Evolutionary conservation across 1,139 yeast genomes (phyloP), one percentile per base, ranked within the genome.

Genomic region (Scheffersomyces lignicola): DNA sequence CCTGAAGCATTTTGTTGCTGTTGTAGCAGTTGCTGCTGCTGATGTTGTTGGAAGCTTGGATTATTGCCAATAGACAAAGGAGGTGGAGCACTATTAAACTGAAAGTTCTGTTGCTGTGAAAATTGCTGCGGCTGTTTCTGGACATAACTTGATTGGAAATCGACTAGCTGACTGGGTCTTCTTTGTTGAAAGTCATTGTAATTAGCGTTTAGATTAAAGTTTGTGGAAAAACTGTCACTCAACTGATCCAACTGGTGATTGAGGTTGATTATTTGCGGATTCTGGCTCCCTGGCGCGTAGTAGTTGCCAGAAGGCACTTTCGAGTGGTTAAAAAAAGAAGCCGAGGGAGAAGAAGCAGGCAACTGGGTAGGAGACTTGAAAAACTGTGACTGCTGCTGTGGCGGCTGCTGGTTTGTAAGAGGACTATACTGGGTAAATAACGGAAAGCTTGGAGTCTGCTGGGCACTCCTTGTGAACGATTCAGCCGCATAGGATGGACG

Each of bases 401-500:
- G 31, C n/a, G 18, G 24, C 16, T 14, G 22, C 27, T 23, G 35
- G 15, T 11, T 24, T n/a, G 31, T 10, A 13, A 13, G 18, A 15
- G 40, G 28, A 24, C 13, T 23, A n/a, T 6, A n/a, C 20, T 29
- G 38, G 20, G 33, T 38, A 12, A 31, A 27, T 17, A 26, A 26
- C n/a, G 29, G 29, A 10, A 26, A 26, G 10, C 21, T 29, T 37
- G 36, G 34, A 20, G 38, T 36, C 38, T 40, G 38, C 28, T 39
- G 31, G 33, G 44, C 39, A 33, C 63, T 60, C 34, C 78, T 57
- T 5, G 77, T 73, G 44, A 71, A 70, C 10, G 75, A 64, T 48
- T 80, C 86, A 7, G 85, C 85, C 5, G 84, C 79, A 47, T 76
- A 79, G 39, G 79, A 69, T 21, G 85, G 85, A 54, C 86, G 66